Evolutionary conservation across 2,329 filamentous ascomycete genomes (phyloP), one percentile per base, ranked within the genome.

Genomic region (Claviceps pazoutovae): DNA sequence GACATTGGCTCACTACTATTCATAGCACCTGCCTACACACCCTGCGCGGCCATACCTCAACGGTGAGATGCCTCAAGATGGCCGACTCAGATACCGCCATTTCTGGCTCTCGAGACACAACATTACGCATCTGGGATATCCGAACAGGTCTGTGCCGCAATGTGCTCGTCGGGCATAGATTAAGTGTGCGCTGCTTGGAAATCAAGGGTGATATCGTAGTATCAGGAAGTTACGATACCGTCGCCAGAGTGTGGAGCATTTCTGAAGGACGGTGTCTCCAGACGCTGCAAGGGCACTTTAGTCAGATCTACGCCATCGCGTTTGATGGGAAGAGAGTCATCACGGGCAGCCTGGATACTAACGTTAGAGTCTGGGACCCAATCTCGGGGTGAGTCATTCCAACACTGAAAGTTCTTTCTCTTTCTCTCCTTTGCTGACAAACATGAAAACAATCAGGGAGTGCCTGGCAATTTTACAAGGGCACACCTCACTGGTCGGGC

Each of bases 191-290:
- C 56, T 98, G 91, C 66, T 74, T 98, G 43, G 93, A 95, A 64
- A 95, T 97, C 61, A 88, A 95, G 65, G 93, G 90, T 51, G 91
- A 98, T 68, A 82, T 95, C 57, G 88, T 97, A 42, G 93, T 98
- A n/a, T 96, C 90, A 34, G 93, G 93, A 53, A 95, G 89, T 67
- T 98, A 98, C 68, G 93, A 98, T 66, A 96, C 93, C 6, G 96
- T 88, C 21, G 93, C 93, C 21, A 85, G 89, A 60, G 91, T 98
- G 53, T 98, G 93, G 93, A 96, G 88, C 66, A 97, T 98, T 50
- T 95, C 88, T 2, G 88, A 96, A 68, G 93, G 93, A 34, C 83
- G 88, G 56, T 98, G 93, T 66, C 72, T 97, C 51, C 84, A 91
- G 58, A 96, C 89, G 0, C 75, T 98, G 41, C 83, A 85, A 45